Conservation (phyloP, 768 basidiomycete genomes). For the Naematelia aurantialba region DNA sequence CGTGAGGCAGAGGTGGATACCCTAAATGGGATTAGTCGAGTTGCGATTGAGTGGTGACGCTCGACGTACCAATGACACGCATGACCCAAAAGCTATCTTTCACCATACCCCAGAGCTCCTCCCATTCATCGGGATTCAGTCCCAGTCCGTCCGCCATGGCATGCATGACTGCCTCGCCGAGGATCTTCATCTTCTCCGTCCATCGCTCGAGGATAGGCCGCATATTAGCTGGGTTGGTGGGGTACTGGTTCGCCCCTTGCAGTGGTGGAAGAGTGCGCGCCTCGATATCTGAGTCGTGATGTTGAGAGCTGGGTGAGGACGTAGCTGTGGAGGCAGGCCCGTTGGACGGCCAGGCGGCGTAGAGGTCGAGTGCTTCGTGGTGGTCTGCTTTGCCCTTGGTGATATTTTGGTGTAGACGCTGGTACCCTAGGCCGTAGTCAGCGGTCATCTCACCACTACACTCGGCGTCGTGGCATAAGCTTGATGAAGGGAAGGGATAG, state of each 20-base stretch:
- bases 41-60: not conserved
- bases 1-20: constrained; percentile 78
- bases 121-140: constrained; percentile 67
- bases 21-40: constrained; percentile 40
- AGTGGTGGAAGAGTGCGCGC: constrained; percentile 64
- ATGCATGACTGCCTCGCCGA: constrained; percentile 79
- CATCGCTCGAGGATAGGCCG: constrained; percentile 65
- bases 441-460: constrained; percentile 6
- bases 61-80: constrained; percentile 71
- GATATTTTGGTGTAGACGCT: constrained; percentile 74
- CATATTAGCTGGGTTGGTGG: constrained; percentile 59
- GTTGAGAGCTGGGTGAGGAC: not conserved
- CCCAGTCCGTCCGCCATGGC: constrained; percentile 82
- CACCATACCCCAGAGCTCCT: constrained; percentile 63
- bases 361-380: constrained; percentile 73
- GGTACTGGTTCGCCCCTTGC: constrained; percentile 88
- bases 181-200: constrained; percentile 77
- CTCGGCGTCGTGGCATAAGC: too few species aligned
- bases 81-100: constrained; percentile 87
- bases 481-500: too few species aligned
- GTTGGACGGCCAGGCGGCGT: constrained; percentile 55
- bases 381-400: constrained; percentile 74
- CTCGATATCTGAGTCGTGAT: not conserved
- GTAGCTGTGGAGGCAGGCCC: not conserved
- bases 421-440: constrained; percentile 61